phyloP scores from a whole-genome alignment of 805 yeast genomes.

The Candida sakaeoensis region DNA sequence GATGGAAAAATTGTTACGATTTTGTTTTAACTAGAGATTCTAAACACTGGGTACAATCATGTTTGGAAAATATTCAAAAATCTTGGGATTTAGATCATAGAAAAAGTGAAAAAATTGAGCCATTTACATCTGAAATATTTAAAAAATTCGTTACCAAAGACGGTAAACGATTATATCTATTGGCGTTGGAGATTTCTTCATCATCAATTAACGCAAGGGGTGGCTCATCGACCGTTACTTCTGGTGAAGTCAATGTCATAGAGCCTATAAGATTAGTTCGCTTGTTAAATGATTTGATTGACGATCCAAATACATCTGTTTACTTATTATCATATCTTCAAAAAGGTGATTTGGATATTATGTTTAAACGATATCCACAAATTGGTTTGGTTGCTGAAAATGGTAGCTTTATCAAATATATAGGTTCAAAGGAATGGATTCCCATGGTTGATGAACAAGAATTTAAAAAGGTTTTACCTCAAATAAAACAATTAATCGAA shows the following conservation, averaged over 20 bases:
- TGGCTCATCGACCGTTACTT: not conserved
- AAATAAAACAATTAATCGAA: slow-evolving; percentile 51
- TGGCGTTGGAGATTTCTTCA: slow-evolving; percentile 40
- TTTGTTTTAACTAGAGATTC: slow-evolving; percentile 68
- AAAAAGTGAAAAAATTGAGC: slow-evolving; percentile 21
- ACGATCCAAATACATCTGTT: slow-evolving; percentile 59
- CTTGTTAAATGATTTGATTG: slow-evolving; percentile 55
- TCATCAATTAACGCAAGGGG: slow-evolving; percentile 13
- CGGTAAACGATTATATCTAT: slow-evolving; percentile 41
- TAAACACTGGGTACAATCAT: slow-evolving; percentile 63
- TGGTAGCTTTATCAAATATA: slow-evolving; percentile 72
- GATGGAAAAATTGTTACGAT: slow-evolving; percentile 63
- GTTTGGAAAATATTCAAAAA: slow-evolving; percentile 50
- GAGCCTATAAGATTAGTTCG: slow-evolving; percentile 58
- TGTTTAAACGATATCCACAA: slow-evolving; percentile 62
- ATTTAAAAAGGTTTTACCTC: slow-evolving; percentile 53
- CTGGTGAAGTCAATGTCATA: slow-evolving; percentile 23
- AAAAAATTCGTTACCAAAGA: slow-evolving; percentile 16
- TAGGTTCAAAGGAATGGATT: slow-evolving; percentile 54
- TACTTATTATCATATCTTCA: slow-evolving; percentile 68
- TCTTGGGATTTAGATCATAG: slow-evolving; percentile 34
- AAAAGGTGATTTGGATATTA: slow-evolving; percentile 59
- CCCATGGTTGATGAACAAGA: slow-evolving; percentile 52
- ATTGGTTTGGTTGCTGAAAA: slow-evolving; percentile 87
- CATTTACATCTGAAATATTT: slow-evolving; percentile 30